phyloP scores from a whole-genome alignment of 73 alveolate genomes.

The Breviolum minutum region DNA sequence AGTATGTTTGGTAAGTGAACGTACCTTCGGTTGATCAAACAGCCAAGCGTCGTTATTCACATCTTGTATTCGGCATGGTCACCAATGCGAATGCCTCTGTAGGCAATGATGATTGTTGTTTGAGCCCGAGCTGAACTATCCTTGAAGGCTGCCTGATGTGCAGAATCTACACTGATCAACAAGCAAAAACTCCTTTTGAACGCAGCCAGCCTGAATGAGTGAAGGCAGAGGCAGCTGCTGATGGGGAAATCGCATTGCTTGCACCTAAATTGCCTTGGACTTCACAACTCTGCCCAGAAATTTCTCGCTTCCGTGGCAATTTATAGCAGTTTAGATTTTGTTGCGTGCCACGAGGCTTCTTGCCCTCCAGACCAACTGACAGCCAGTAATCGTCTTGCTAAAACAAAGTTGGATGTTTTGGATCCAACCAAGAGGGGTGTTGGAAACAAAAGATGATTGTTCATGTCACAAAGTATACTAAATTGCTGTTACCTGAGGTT shows the following conservation, averaged over 20 bases:
- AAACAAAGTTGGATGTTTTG: neutral
- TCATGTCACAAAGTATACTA: neutral
- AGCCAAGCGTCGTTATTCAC: no score
- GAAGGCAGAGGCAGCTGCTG: conserved; percentile 55
- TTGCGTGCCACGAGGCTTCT: neutral
- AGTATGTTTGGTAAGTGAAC: no score
- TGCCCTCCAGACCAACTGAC: conserved; percentile 59
- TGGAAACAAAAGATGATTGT: neutral
- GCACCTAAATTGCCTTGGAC: neutral
- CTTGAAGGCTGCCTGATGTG: neutral
- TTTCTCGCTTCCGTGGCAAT: neutral
- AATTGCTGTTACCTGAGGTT: neutral
- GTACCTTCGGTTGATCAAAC: no score
- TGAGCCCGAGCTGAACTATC: conserved; percentile 34
- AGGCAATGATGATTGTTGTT: conserved; percentile 51
- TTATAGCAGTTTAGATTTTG: neutral
- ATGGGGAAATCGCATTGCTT: conserved; percentile 54
- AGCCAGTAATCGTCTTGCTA: neutral
- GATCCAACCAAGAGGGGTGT: no score
- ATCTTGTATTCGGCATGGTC: neutral
- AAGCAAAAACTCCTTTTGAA: neutral
- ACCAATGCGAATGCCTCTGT: neutral
- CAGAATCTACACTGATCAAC: neutral
- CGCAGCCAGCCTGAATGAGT: neutral
- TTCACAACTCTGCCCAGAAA: neutral